Evolutionary conservation across 1,139 yeast species (phyloP).

Genomic region (Blastobotrys persicus): DNA sequence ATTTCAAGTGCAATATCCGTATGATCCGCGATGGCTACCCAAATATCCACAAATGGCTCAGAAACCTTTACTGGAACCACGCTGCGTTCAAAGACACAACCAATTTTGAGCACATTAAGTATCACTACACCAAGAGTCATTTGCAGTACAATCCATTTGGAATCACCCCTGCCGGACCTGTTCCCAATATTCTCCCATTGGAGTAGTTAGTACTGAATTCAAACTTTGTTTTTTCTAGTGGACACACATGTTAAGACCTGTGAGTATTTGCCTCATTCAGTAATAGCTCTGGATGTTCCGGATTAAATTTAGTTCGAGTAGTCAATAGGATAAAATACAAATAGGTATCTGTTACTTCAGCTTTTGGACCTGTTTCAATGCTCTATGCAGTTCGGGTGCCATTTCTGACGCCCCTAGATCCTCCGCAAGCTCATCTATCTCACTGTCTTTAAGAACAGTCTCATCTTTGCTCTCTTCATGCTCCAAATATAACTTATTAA

Average conservation of each 20-base stretch:
- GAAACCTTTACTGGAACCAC: constrained; percentile 80
- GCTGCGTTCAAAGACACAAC: constrained; percentile 78
- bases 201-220: constrained; percentile 14
- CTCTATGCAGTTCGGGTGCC: constrained; percentile 30
- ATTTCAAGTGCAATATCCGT: constrained; percentile 86
- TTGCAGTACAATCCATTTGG: constrained; percentile 73
- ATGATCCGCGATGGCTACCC: constrained; percentile 84
- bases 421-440: constrained; percentile 27
- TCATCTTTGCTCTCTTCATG: constrained; percentile 16
- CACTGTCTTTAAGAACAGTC: constrained; percentile 24
- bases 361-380: constrained; percentile 28
- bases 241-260: neutral
- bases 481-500: constrained; percentile 21
- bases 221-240: constrained; percentile 1
- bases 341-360: constrained; percentile 10
- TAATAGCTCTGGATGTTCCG: too few relatives aligned
- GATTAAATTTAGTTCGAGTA: too few relatives aligned
- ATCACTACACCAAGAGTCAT: constrained; percentile 83
- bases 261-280: too few relatives aligned
- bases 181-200: constrained; percentile 57
- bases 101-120: constrained; percentile 83
- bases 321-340: neutral
- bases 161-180: constrained; percentile 87
- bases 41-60: constrained; percentile 70
- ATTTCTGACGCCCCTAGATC: constrained; percentile 28